phyloP scores from a whole-genome alignment of 495 filamentous ascomycete species.

The Podospora australis region DNA sequence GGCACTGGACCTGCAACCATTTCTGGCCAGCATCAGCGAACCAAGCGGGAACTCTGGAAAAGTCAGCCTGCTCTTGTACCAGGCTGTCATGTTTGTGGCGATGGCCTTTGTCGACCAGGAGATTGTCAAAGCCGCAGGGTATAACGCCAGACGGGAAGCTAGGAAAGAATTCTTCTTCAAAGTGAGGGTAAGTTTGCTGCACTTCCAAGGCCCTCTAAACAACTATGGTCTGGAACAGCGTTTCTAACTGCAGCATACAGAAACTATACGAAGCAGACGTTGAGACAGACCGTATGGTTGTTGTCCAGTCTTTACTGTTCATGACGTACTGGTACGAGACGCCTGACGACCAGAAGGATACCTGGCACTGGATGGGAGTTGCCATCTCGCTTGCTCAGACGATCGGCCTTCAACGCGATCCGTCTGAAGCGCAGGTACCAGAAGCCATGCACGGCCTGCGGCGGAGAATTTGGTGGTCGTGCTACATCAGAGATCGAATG shows the following conservation, averaged over 20 bases:
- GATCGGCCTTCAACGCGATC: slow-evolving; percentile 77
- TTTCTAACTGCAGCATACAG: slow-evolving; percentile 12
- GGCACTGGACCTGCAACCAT: slow-evolving; percentile 69
- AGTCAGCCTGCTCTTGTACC: slow-evolving; percentile 71
- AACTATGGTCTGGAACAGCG: too few species aligned
- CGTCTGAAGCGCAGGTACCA: slow-evolving; percentile 64
- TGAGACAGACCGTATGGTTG: slow-evolving; percentile 69
- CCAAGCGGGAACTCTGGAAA: slow-evolving; percentile 59
- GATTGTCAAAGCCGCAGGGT: slow-evolving; percentile 62
- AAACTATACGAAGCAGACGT: slow-evolving; percentile 79
- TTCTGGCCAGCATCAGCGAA: slow-evolving; percentile 57
- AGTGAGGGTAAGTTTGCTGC: slow-evolving; percentile 53
- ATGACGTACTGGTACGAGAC: slow-evolving; percentile 94
- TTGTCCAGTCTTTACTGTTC: slow-evolving; percentile 76
- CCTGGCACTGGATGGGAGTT: slow-evolving; percentile 89
- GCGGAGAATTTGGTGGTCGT: slow-evolving; percentile 94
- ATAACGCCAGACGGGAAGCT: slow-evolving; percentile 61
- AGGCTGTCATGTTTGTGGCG: slow-evolving; percentile 76
- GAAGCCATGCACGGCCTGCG: slow-evolving; percentile 64
- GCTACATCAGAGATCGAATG: slow-evolving; percentile 81
- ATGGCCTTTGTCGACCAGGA: slow-evolving; percentile 70
- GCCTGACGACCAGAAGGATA: slow-evolving; percentile 83
- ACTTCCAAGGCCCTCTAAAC: background rate
- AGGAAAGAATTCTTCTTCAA: slow-evolving; percentile 75
- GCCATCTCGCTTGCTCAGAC: slow-evolving; percentile 77